Base-by-base conservation (phyloP, 1,284 basidiomycete genomes). In the Rhizoctonia solani region DNA sequence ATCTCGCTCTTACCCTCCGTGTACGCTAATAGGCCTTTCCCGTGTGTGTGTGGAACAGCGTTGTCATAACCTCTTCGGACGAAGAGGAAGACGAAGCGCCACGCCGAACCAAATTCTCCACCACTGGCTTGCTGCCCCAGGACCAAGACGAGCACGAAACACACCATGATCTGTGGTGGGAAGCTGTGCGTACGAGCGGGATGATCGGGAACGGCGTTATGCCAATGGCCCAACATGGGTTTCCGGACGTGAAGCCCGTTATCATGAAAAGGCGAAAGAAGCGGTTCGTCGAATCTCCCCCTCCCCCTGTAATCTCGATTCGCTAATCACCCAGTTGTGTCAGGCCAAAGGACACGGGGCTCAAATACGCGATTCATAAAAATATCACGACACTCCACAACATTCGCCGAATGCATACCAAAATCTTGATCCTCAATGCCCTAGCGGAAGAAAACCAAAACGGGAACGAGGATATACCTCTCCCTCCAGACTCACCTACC, bases 351-450 rank as follows among this genome's bases (percentile, higher is more conserved):
- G 39, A 23, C 42, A 8, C 52, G 2, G 66, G 53, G 14, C 61
- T 71, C 14, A 41, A 44, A 44, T 63, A 52, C 46, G 39, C 86
- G 66, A 90, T 92, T 85, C 89, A 88, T 73, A 80, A 79, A 63
- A 92, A 92, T 73, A 85, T 92, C 68, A 83, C 81, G 69, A 87
- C 87, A 0, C 81, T 92, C 75, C 84, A 86, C 68, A 82, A 87
- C 34, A 81, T 92, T 25, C 81, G 89, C 47, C 82, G 83, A 68
- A 87, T 86, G 0, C 88, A 92, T 74, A 79, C 83, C 59, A 88
- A 86, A 73, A 87, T 90, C 70, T 79, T 84, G 0, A 82, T 84
- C 13, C 76, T 92, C 54, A 85, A 82, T 52, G 77, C 76, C 72
- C 41, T 25, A 42, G 71, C 73, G 14, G 74, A 78, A 37, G 82